A percentile compares a stretch with the other conserved stretches of the same genome.
Evolutionary conservation across 768 basidiomycete genomes (phyloP).

Genomic region (Pleurotus sapidus): DNA sequence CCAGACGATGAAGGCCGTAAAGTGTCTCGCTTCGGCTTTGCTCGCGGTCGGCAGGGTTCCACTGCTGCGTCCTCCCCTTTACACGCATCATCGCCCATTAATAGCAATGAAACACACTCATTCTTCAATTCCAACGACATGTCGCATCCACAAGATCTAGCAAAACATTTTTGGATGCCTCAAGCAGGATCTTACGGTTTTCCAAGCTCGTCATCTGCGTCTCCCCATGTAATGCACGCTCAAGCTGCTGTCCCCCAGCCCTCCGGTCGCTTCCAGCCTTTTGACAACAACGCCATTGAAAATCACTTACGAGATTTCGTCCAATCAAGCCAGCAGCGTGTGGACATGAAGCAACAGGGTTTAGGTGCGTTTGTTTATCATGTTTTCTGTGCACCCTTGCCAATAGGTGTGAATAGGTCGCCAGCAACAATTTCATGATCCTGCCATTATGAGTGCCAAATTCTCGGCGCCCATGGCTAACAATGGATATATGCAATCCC

Average conservation of each 20-base stretch:
- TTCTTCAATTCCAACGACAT: conserved; percentile 39
- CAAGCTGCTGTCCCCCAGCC: conserved; percentile 31
- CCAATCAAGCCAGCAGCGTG: conserved; percentile 59
- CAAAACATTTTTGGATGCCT: conserved; percentile 14
- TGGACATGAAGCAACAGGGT: conserved; percentile 14
- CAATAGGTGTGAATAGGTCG: too few species aligned
- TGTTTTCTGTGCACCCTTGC: too few species aligned
- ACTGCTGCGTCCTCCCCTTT: conserved; percentile 56
- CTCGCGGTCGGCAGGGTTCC: conserved; percentile 64
- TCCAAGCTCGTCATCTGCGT: conserved; percentile 30
- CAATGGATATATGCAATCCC: conserved; percentile 2
- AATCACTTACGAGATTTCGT: conserved; percentile 78
- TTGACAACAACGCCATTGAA: conserved; percentile 60
- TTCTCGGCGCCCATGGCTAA: conserved; percentile 35
- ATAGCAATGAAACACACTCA: conserved; percentile 41
- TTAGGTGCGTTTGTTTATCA: not conserved
- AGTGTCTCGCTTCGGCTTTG: conserved; percentile 81
- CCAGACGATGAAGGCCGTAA: conserved; percentile 64
- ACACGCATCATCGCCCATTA: conserved; percentile 54
- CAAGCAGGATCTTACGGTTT: conserved; percentile 13
- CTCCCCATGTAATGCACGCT: conserved; percentile 47
- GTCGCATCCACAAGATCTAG: conserved; percentile 27
- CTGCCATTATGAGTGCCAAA: conserved; percentile 78
- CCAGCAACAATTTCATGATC: conserved; percentile 56
- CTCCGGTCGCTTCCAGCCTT: conserved; percentile 51